A percentile compares a stretch with the other conserved stretches of the same genome.
phyloP scores from a whole-genome alignment of 176 grass and related monocot genomes.

The Puya raimondii region DNA sequence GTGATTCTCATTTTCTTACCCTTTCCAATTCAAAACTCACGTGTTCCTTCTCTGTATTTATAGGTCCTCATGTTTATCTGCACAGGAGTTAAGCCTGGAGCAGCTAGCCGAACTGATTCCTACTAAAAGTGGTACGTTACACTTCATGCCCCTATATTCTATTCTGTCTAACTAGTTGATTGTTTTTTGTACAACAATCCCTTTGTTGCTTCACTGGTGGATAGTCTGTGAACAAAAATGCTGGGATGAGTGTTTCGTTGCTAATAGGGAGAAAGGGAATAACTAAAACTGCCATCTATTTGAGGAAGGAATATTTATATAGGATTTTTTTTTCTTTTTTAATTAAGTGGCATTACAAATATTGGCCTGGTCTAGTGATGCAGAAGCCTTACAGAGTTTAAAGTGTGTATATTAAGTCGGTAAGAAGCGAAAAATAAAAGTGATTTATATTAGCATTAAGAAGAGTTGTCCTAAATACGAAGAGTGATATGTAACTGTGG shows the following conservation, averaged over 20 bases:
- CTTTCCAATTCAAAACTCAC: background rate
- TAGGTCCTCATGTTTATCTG: constrained; percentile 59
- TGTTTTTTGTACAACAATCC: background rate
- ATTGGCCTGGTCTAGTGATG: too few relatives aligned
- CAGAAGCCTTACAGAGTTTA: too few relatives aligned
- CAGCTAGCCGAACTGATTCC: constrained; percentile 77
- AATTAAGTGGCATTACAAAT: background rate
- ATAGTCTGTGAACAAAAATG: background rate
- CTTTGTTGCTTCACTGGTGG: background rate
- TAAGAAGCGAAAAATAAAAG: background rate
- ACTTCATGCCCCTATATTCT: background rate
- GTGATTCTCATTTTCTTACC: background rate
- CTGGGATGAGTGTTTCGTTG: background rate
- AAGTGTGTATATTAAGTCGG: background rate
- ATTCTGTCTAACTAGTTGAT: background rate
- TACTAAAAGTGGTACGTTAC: constrained; percentile 54
- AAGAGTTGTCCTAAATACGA: too few relatives aligned
- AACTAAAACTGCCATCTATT: background rate
- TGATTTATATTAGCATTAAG: background rate
- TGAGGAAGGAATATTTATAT: background rate
- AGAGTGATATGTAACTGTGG: too few relatives aligned
- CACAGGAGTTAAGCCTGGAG: constrained; percentile 71
- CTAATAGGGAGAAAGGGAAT: background rate
- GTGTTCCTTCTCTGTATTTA: constrained; percentile 2
- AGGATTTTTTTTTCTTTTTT: background rate